Conservation (phyloP, 805 yeast species). For the Saccharomycopsis synnaedendra region DNA sequence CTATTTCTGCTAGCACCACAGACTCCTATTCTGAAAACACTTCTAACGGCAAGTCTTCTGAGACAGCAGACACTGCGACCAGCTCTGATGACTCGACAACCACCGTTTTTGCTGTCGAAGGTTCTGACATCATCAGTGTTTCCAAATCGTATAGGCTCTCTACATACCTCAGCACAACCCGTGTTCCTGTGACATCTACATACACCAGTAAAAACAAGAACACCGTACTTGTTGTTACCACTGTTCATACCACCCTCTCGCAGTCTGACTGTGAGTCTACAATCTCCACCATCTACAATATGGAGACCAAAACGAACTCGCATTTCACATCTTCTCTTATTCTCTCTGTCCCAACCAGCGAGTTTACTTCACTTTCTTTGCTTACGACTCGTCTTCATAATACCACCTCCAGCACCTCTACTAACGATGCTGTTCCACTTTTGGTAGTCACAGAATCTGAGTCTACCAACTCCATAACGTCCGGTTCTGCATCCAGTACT, state of each 20-base stretch:
- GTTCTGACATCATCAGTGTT: conserved; percentile 1
- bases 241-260: neutral
- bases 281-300: conserved; percentile 5
- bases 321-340: neutral
- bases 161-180: conserved; percentile 9
- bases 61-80: neutral
- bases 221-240: conserved; percentile 12
- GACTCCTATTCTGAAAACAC: neutral
- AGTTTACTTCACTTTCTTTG: neutral
- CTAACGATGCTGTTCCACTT: too few relatives aligned
- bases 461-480: too few relatives aligned
- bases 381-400: neutral
- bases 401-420: neutral
- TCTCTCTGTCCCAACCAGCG: too few relatives aligned
- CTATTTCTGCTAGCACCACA: neutral
- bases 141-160: conserved; percentile 5
- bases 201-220: neutral
- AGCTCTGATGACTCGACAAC: neutral
- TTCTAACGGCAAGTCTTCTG: neutral
- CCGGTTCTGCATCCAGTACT: too few relatives aligned
- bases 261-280: conserved; percentile 6
- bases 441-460: too few relatives aligned
- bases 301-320: conserved; percentile 2
- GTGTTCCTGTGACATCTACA: conserved; percentile 11
- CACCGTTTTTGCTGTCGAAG: conserved; percentile 1